Conservation (phyloP, 805 yeast genomes). For the Saccharomycopsis babjevae region DNA sequence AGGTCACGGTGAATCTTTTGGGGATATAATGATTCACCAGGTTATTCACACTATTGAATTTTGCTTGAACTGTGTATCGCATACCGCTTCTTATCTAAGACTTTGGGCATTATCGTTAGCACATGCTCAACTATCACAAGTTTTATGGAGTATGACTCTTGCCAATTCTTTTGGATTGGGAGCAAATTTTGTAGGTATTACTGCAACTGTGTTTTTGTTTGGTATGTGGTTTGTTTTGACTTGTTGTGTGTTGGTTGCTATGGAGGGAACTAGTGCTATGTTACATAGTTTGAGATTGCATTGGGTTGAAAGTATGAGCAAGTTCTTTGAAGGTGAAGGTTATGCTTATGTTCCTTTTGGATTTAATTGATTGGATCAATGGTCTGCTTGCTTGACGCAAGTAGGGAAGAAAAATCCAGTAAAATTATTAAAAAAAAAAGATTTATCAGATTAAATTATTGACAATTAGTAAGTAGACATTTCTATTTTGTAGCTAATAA, state of each 20-base stretch:
- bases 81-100: slow-evolving; percentile 69
- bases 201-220: slow-evolving; percentile 45
- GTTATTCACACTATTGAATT: slow-evolving; percentile 75
- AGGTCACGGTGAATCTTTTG: slow-evolving; percentile 39
- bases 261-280: slow-evolving; percentile 87
- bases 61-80: slow-evolving; percentile 70
- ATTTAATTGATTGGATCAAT: slow-evolving; percentile 25
- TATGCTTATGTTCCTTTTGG: slow-evolving; percentile 54
- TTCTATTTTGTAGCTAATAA: no score
- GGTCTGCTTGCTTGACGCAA: no score
- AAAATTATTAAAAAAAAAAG: background rate
- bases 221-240: slow-evolving; percentile 71
- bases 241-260: slow-evolving; percentile 55
- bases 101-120: slow-evolving; percentile 75
- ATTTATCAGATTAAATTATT: no score
- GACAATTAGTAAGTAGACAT: no score
- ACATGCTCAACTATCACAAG: slow-evolving; percentile 68
- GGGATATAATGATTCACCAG: slow-evolving; percentile 68
- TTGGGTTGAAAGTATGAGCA: slow-evolving; percentile 79
- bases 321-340: slow-evolving; percentile 73
- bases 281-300: slow-evolving; percentile 66
- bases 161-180: slow-evolving; percentile 47
- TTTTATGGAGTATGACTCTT: slow-evolving; percentile 69
- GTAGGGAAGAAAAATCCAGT: background rate
- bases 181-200: slow-evolving; percentile 28